These are phyloP conservation scores for Fusarium sp. DNA, from an alignment of 2,329 filamentous ascomycete genomes.

Conservation along the genomic window DNA sequence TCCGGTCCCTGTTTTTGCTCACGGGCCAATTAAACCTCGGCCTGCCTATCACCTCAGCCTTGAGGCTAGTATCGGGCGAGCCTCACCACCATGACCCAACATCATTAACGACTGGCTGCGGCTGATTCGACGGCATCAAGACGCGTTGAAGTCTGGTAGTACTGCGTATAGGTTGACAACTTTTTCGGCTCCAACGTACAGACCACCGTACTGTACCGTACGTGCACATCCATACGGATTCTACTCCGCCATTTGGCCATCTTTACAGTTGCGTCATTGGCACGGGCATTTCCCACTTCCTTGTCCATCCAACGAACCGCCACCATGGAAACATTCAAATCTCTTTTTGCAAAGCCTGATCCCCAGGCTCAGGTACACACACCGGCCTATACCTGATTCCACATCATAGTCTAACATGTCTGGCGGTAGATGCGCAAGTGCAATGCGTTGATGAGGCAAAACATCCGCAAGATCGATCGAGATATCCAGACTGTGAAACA, in stretches of 20 bases:
- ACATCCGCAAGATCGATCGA: constrained; percentile 93
- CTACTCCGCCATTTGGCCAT: constrained; percentile 21
- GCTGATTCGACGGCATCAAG: constrained; percentile 20
- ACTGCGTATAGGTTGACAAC: neutral
- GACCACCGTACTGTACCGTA: neutral
- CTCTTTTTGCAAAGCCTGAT: constrained; percentile 90
- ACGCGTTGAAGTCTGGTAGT: neutral
- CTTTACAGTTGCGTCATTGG: constrained; percentile 40
- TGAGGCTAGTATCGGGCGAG: constrained; percentile 32
- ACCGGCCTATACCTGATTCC: neutral
- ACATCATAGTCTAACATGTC: neutral
- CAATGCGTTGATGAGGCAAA: constrained; percentile 86
- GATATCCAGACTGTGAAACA: constrained; percentile 83
- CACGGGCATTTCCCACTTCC: constrained; percentile 10
- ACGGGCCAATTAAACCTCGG: constrained; percentile 19
- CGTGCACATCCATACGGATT: neutral
- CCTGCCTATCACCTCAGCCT: constrained; percentile 32
- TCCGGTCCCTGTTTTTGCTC: constrained; percentile 1
- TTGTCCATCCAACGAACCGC: constrained; percentile 7
- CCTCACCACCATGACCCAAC: constrained; percentile 41
- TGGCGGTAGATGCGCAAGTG: constrained; percentile 85
- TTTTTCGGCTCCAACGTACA: neutral
- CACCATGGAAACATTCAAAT: constrained; percentile 85
- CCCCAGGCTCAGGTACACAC: constrained; percentile 85
- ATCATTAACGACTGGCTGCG: constrained; percentile 31